phyloP scores from a whole-genome alignment of 179 eudicot species.

The Spergularia azorica region DNA sequence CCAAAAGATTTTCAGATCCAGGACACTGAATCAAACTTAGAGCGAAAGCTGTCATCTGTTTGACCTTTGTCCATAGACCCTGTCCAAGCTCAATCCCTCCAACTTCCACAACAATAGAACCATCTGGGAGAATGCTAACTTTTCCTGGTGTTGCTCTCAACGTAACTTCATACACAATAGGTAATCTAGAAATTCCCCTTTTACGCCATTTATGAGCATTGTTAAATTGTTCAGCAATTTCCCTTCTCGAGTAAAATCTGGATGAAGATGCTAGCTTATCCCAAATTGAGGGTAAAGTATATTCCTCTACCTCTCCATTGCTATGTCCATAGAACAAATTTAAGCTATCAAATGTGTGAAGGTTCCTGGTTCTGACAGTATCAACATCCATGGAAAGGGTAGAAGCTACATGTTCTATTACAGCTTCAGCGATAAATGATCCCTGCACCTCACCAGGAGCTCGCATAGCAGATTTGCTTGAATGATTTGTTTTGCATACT shows the following conservation, averaged over 20 bases:
- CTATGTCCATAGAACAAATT: conserved; percentile 45
- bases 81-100: conserved; percentile 96
- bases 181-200: conserved; percentile 80
- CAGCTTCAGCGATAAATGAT: conserved; percentile 79
- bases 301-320: conserved; percentile 64
- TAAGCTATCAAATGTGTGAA: conserved; percentile 69
- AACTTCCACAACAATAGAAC: conserved; percentile 86
- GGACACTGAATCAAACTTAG: conserved; percentile 58
- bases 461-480: conserved; percentile 84
- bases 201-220: conserved; percentile 57
- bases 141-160: conserved; percentile 76
- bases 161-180: conserved; percentile 52
- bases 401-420: conserved; percentile 81
- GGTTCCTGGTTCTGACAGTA: conserved; percentile 54
- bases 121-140: conserved; percentile 83
- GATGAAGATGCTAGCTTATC: conserved; percentile 65
- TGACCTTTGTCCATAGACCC: conserved; percentile 98
- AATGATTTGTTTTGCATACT: conserved; percentile 81
- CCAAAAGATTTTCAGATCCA: conserved; percentile 62
- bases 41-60: conserved; percentile 82
- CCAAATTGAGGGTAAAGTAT: conserved; percentile 74
- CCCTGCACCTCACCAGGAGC: conserved; percentile 89
- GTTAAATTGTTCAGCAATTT: conserved; percentile 46
- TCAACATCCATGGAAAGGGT: conserved; percentile 68
- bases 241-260: conserved; percentile 40